Percentiles rank a stretch among this genome's conserved stretches.
Evolutionary conservation across 768 basidiomycete species (phyloP).

Genomic region (Tulasnella calospora): DNA sequence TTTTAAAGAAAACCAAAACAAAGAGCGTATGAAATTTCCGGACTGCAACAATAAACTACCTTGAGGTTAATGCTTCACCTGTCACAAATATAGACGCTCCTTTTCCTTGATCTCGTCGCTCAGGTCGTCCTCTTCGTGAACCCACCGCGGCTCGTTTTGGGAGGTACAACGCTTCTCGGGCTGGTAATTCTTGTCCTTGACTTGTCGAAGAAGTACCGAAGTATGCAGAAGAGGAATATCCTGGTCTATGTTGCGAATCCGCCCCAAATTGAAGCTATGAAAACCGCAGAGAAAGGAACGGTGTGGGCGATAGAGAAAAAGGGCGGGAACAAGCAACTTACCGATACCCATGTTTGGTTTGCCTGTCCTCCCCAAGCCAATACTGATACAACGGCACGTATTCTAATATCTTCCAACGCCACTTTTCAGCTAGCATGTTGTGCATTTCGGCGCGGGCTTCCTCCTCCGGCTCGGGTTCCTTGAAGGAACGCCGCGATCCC

Average conservation of each 20-base stretch:
- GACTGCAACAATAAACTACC: too few relatives aligned
- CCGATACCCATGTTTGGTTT: too few relatives aligned
- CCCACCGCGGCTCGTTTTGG: background rate
- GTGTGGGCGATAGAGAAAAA: too few relatives aligned
- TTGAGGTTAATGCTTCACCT: too few relatives aligned
- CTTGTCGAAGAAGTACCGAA: background rate
- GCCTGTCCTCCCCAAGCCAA: background rate
- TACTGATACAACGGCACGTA: background rate
- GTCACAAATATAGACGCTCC: too few relatives aligned
- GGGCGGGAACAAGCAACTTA: too few relatives aligned
- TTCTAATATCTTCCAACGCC: slow-evolving; percentile 25
- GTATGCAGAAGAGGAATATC: background rate
- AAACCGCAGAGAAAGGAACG: background rate
- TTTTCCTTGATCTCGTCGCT: background rate
- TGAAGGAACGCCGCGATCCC: background rate
- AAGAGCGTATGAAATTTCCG: too few relatives aligned
- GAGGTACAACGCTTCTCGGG: background rate
- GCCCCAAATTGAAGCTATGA: background rate
- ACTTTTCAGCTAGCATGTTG: background rate
- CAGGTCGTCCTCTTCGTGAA: background rate
- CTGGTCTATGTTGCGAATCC: background rate
- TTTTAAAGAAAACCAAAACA: too few relatives aligned
- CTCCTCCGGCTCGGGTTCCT: background rate
- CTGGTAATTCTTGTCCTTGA: background rate
- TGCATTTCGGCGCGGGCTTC: background rate